Base-by-base conservation (phyloP, 306 rosid genomes). In the Castanea crenata region DNA sequence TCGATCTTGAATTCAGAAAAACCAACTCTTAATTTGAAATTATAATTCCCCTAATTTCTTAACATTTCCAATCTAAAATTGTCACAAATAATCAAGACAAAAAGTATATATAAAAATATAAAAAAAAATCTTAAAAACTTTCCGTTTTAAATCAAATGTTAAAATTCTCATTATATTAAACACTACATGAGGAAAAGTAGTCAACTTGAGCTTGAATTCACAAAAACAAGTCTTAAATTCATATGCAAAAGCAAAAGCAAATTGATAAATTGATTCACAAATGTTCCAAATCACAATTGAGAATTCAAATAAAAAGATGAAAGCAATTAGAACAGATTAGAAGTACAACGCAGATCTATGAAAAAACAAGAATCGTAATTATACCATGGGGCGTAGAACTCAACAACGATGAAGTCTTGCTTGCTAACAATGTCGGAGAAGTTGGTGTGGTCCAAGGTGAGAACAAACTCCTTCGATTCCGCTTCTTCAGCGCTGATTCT, bases 381-480 rank as follows among this genome's bases (percentile, higher is more conserved):
- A 32, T 85, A 95, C 99, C 97, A 91, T 0, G 99, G 99, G 7
- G 96, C 97, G 84, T 91, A 93, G 83, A 96, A 96, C 87, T 96
- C 99, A 19, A 93, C 94, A 70, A 93, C 99, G 80, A 96, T 75
- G 90, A 96, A 91, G 68, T 93, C 77, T 82, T 90, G 93, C 89
- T 90, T 96, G 89, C 65, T 76, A 65, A 96, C 29, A 9, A 87
- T 87, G 16, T 91, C 99, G 1, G 87, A 76, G 87, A 96, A 96
- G 85, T 93, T 96, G 35, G 98, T 82, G 80, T 87, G 85, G 80
- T 90, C 98, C 85, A 96, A 77, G 32, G 97, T 88, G 81, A 96
- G 89, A 2, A 96, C 99, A 79, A 82, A 88, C 74, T 96, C 98
- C 90, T 93, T 91, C 67, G 85, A 77, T 56, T 82, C 91, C 0